A percentile compares a stretch with the other conserved stretches of the same genome.
phyloP scores from a whole-genome alignment of 768 basidiomycete genomes.

The Termitomyces sp. region DNA sequence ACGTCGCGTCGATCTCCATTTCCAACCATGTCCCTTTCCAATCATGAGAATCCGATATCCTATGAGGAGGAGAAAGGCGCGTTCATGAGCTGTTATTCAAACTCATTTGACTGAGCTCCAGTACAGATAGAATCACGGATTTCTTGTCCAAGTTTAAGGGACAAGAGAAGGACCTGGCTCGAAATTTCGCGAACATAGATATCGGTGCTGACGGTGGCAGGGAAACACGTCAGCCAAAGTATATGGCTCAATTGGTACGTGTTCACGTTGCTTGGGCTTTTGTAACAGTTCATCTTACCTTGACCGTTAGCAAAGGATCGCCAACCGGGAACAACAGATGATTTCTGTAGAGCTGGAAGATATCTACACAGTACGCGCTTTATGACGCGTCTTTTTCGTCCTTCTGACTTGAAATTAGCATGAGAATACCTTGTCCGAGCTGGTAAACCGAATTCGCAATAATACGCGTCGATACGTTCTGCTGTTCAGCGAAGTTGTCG shows the following conservation, averaged over 20 bases:
- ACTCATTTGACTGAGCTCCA: constrained; percentile 2
- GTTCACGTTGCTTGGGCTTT: constrained; percentile 20
- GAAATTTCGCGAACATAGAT: constrained; percentile 65
- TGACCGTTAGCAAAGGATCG: constrained; percentile 70
- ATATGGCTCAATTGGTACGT: constrained; percentile 79
- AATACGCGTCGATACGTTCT: constrained; percentile 89
- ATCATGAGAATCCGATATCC: constrained; percentile 51
- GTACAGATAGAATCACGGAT: constrained; percentile 57
- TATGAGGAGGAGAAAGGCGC: constrained; percentile 74
- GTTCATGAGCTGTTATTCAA: neutral
- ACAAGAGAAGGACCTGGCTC: constrained; percentile 59
- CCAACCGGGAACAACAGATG: constrained; percentile 91
- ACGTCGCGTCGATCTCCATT: constrained; percentile 20
- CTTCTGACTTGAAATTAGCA: constrained; percentile 38
- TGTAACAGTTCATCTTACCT: constrained; percentile 12
- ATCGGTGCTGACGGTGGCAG: constrained; percentile 43
- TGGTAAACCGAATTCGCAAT: constrained; percentile 71
- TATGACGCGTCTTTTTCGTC: neutral
- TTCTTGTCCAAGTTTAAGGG: constrained; percentile 69
- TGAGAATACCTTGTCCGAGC: constrained; percentile 62
- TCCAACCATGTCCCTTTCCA: constrained; percentile 59
- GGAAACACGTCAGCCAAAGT: constrained; percentile 52
- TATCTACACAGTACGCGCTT: constrained; percentile 54
- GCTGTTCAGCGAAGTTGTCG: constrained; percentile 87
- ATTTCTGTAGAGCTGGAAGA: constrained; percentile 88